A percentile compares a stretch with the other conserved stretches of the same genome.
phyloP scores from a whole-genome alignment of 768 basidiomycete genomes.

The Boletus sp. region DNA sequence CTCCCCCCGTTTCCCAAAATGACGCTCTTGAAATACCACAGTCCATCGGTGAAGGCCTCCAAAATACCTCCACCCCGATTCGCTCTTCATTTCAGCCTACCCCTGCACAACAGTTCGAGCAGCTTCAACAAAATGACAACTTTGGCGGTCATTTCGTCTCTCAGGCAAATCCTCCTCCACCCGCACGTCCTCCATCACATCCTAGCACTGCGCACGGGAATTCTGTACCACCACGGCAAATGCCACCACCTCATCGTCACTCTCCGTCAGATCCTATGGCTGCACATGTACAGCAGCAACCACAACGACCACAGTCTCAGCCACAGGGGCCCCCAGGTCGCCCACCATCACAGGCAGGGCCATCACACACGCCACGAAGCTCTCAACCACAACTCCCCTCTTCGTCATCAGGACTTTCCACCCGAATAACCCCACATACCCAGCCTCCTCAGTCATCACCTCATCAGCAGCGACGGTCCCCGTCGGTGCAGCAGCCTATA shows the following conservation, averaged over 20 bases:
- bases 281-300: slow-evolving; percentile 37
- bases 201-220: slow-evolving; percentile 32
- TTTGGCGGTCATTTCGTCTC: slow-evolving; percentile 35
- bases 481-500: slow-evolving; percentile 36
- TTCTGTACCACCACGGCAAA: slow-evolving; percentile 33
- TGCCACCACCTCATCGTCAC: slow-evolving; percentile 41
- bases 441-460: slow-evolving; percentile 34
- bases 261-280: slow-evolving; percentile 48
- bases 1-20: slow-evolving; percentile 50
- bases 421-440: slow-evolving; percentile 37
- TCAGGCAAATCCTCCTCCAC: slow-evolving; percentile 41
- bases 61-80: slow-evolving; percentile 35
- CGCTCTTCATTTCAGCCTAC: slow-evolving; percentile 51
- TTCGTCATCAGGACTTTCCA: slow-evolving; percentile 25
- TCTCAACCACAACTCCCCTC: slow-evolving; percentile 36
- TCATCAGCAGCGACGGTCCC: slow-evolving; percentile 33
- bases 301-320: slow-evolving; percentile 60
- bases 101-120: slow-evolving; percentile 62
- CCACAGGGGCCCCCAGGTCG: slow-evolving; percentile 49
- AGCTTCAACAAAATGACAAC: slow-evolving; percentile 45
- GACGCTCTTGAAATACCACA: slow-evolving; percentile 46
- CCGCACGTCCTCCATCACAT: slow-evolving; percentile 46
- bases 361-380: slow-evolving; percentile 47
- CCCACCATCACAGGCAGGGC: slow-evolving; percentile 50
- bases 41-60: slow-evolving; percentile 39